Evolutionary conservation across 75 land plant genomes (phyloP).

Genomic region (Ceratopteris richardii): DNA sequence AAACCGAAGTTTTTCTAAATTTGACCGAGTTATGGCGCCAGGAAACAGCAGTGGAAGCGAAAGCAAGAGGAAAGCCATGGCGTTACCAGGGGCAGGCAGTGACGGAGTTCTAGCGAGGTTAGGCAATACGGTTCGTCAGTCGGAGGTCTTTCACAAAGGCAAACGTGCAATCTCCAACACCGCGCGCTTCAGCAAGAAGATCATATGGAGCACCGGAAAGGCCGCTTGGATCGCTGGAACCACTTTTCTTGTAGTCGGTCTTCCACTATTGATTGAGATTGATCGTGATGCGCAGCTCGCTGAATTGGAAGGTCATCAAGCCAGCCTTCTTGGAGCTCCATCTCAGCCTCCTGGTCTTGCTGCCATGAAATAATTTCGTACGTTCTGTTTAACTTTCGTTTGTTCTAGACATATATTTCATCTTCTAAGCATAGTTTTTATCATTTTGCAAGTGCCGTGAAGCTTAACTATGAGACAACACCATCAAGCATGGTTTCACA

Average conservation of each 20-base stretch:
- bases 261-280: slow-evolving; percentile 70
- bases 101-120: slow-evolving; percentile 26
- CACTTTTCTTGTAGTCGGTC: slow-evolving; percentile 21
- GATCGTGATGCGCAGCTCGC: slow-evolving; percentile 79
- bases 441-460: no score
- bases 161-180: slow-evolving; percentile 48
- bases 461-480: no score
- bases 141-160: slow-evolving; percentile 37
- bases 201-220: slow-evolving; percentile 39
- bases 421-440: no score
- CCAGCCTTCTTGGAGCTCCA: slow-evolving; percentile 61
- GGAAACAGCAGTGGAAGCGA: no score
- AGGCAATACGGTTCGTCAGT: slow-evolving; percentile 24
- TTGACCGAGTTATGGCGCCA: no score
- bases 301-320: slow-evolving; percentile 78
- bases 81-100: background rate
- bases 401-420: no score
- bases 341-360: slow-evolving; percentile 16
- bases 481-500: no score
- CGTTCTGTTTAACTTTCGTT: background rate
- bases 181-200: slow-evolving; percentile 40
- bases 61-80: no score
- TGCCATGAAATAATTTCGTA: background rate
- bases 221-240: no score
- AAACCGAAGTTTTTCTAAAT: no score